phyloP scores from a whole-genome alignment of 768 basidiomycete species.

The Lactarius sp. region DNA sequence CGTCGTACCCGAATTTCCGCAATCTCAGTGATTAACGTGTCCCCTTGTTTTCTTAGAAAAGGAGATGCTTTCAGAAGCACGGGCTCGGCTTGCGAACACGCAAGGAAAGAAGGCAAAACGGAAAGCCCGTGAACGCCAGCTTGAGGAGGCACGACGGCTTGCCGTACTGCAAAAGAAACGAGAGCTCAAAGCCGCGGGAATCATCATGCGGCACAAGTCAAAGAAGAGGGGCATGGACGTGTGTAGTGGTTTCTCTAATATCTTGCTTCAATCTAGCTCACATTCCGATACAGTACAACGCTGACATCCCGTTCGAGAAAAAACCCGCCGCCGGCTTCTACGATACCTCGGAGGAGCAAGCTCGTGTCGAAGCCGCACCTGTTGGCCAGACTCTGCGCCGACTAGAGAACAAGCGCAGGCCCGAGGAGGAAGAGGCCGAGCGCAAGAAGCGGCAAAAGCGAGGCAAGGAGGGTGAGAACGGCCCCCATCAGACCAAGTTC shows the following conservation, averaged over 20 bases:
- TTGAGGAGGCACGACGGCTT: conserved; percentile 91
- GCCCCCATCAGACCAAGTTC: conserved; percentile 84
- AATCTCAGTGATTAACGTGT: neutral
- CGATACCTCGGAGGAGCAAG: conserved; percentile 91
- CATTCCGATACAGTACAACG: conserved; percentile 67
- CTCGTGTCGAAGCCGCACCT: conserved; percentile 78
- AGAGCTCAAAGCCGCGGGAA: conserved; percentile 96
- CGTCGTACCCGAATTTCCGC: conserved; percentile 27
- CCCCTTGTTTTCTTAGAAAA: conserved; percentile 57
- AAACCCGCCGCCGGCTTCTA: conserved; percentile 94
- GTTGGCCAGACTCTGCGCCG: conserved; percentile 87
- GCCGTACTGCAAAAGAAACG: conserved; percentile 97
- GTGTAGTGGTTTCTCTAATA: conserved; percentile 32
- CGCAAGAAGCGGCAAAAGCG: conserved; percentile 84
- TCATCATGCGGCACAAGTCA: conserved; percentile 91
- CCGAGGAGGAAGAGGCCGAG: conserved; percentile 91
- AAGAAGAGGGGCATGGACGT: conserved; percentile 99
- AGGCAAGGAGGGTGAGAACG: conserved; percentile 58
- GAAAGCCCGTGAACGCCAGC: conserved; percentile 93
- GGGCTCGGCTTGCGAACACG: conserved; percentile 96
- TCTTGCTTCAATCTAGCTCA: conserved; percentile 16
- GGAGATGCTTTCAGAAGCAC: conserved; percentile 99
- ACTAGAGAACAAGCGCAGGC: conserved; percentile 93
- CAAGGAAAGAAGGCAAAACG: conserved; percentile 99
- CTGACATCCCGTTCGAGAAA: conserved; percentile 98